Conservation (phyloP, 2,329 filamentous ascomycete genomes). For the Botrytis squamosa region DNA sequence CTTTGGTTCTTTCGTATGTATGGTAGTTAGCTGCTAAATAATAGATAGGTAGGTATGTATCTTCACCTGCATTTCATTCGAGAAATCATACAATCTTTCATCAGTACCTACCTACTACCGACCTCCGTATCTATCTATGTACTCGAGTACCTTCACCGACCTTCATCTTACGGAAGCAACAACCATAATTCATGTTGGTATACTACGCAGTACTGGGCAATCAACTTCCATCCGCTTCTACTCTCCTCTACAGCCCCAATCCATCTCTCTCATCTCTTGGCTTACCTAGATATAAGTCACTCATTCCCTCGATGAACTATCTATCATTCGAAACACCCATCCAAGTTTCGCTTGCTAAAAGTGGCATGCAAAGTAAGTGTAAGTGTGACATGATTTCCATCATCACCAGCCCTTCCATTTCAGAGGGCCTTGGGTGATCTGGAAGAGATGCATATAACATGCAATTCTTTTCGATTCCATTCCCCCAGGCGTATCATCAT, state of each 20-base stretch:
- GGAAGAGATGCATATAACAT: background rate
- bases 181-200: background rate
- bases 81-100: background rate
- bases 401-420: conserved; percentile 11
- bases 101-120: no score
- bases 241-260: background rate
- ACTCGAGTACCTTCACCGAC: background rate
- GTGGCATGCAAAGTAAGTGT: conserved; percentile 1
- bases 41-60: background rate
- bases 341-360: background rate
- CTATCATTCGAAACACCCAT: background rate
- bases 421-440: background rate
- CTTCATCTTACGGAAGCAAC: background rate
- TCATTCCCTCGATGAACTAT: no score
- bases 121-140: no score
- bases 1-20: no score
- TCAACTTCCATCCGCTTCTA: background rate
- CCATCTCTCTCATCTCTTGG: background rate
- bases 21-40: no score
- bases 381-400: conserved; percentile 4
- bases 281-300: background rate
- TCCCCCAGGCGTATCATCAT: background rate
- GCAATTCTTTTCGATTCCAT: background rate
- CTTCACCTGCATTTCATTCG: background rate
- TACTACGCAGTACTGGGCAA: no score